Evolutionary conservation across 768 basidiomycete species (phyloP), one percentile per base, ranked within the genome.

Genomic region (Amylocystis lapponica): DNA sequence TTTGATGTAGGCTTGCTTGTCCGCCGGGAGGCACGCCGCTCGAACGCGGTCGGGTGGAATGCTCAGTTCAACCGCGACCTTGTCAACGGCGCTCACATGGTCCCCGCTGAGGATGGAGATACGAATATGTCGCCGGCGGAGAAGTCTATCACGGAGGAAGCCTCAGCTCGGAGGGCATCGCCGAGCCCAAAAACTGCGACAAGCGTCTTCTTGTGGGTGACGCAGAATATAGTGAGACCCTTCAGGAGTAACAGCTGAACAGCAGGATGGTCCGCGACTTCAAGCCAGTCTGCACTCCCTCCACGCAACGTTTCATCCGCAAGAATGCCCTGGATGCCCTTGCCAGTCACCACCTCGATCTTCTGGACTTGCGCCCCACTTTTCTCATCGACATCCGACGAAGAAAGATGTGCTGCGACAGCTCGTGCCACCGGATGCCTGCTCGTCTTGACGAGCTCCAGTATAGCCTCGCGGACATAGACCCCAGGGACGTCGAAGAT

Each of bases 31-130:
- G 25, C 73, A 74, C 4, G 63, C 64, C 1, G 71, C 72, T 14
- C 57, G 53, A 7, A 71, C 66, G 37, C 65, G 55, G 3, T 66
- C 54, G 8, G 54, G 35, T 0, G 62, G 50, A 30, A 78, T 64
- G 23, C 66, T 65, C 31, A 81, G 63, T 38, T 48, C 48, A 19
- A 51, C 35, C 0, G 68, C 74, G 19, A 75, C 63, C 4, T 67
- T 60, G 21, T 53, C 40, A 0, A 77, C 78, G 1, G 75, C 74
- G 26, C 56, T 49, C 19, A 50, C 52, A 37, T 70, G 67, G 48
- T 81, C 76, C 0, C 78, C 78, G 38, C 71, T 72, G 32, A 76
- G 64, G 50, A 80, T 70, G 41, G 65, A 67, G 21, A 75, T 64
- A 13, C 58, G 51, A 43, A 71, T 66, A 10, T 66, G 63, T 12